These are phyloP conservation scores for California macrophylla DNA, from an alignment of 441 rosid genomes.

Conservation along the genomic window DNA sequence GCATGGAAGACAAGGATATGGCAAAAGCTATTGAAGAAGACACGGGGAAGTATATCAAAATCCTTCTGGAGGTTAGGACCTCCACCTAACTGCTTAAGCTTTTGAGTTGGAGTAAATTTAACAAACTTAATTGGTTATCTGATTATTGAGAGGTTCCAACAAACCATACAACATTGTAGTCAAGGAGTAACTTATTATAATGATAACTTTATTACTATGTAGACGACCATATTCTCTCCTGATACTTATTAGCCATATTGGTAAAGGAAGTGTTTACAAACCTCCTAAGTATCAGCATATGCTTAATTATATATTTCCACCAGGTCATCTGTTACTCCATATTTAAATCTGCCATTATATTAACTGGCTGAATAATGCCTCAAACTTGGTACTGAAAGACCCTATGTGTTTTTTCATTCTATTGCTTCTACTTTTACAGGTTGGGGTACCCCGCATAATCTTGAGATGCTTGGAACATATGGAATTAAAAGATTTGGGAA, in stretches of 20 bases:
- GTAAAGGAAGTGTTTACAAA: background rate
- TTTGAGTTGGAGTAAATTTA: background rate
- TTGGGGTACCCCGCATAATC: conserved; percentile 56
- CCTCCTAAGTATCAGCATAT: background rate
- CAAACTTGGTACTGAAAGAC: conserved; percentile 10
- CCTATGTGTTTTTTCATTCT: conserved; percentile 9
- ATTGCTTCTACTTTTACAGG: conserved; percentile 40
- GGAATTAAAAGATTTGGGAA: conserved; percentile 71
- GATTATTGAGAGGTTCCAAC: background rate
- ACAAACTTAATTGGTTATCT: conserved; percentile 5
- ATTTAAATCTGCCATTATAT: background rate
- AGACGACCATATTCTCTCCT: background rate
- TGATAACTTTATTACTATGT: background rate
- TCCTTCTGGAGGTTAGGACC: conserved; percentile 62
- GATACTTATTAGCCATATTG: background rate
- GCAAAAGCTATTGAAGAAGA: conserved; percentile 77
- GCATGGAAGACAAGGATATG: conserved; percentile 69
- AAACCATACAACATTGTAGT: background rate
- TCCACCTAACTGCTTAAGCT: background rate
- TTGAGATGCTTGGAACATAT: conserved; percentile 73
- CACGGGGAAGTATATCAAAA: conserved; percentile 74
- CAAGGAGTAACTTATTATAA: background rate
- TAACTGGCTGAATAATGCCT: background rate
- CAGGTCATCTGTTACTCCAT: conserved; percentile 2
- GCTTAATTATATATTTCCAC: background rate